Conservation (phyloP, 1,284 basidiomycete species). For the Golubevia sp. region DNA sequence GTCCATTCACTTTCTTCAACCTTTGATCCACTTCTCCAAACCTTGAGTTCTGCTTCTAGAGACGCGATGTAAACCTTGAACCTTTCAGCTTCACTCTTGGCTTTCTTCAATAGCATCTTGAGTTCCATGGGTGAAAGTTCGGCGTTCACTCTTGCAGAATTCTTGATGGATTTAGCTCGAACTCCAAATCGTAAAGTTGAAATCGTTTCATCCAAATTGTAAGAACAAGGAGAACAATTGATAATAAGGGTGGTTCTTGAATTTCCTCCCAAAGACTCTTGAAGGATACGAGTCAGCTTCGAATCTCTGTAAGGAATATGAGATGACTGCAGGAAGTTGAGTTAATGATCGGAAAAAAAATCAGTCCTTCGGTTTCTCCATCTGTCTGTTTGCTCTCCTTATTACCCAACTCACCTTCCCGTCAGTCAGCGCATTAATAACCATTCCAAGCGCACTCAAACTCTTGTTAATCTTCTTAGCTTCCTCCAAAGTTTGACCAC, state of each 20-base stretch:
- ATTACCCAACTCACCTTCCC: slow-evolving; percentile 60
- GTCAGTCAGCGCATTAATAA: slow-evolving; percentile 98
- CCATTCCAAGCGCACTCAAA: slow-evolving; percentile 96
- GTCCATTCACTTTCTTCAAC: slow-evolving; percentile 88
- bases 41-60: slow-evolving; percentile 85
- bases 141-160: slow-evolving; percentile 96
- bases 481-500: slow-evolving; percentile 97
- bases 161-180: slow-evolving; percentile 99
- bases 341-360: neutral
- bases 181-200: slow-evolving; percentile 92
- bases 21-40: slow-evolving; percentile 85
- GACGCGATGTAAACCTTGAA: slow-evolving; percentile 86
- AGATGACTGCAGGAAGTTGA: slow-evolving; percentile 71
- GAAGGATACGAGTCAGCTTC: slow-evolving; percentile 96
- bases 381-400: neutral
- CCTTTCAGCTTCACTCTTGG: slow-evolving; percentile 80
- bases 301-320: slow-evolving; percentile 99
- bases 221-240: slow-evolving; percentile 96
- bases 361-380: neutral
- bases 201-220: slow-evolving; percentile 96
- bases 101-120: slow-evolving; percentile 87
- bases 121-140: slow-evolving; percentile 96
- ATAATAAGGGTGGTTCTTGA: slow-evolving; percentile 98
- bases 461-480: slow-evolving; percentile 99
- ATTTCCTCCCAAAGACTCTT: slow-evolving; percentile 99